phyloP scores from a whole-genome alignment of 2,329 filamentous ascomycete genomes.

The Arachnopeziza araneosa region DNA sequence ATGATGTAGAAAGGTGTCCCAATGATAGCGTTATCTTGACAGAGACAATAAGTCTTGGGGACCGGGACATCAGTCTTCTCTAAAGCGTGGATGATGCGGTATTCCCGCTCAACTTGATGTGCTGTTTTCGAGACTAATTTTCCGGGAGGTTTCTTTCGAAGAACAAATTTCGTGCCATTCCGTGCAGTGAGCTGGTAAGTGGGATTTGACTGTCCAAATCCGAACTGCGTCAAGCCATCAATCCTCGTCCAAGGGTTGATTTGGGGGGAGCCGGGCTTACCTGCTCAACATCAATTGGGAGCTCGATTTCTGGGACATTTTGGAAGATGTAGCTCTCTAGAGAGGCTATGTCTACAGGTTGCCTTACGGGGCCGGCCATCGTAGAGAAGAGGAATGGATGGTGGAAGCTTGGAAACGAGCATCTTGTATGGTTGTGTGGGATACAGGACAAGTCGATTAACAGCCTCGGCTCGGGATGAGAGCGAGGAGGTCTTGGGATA shows the following conservation, averaged over 20 bases:
- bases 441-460: neutral
- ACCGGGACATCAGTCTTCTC: conserved; percentile 77
- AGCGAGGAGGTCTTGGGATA: no score
- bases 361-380: conserved; percentile 84
- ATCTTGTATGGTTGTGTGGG: neutral
- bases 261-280: conserved; percentile 40
- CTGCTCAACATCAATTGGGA: conserved; percentile 84
- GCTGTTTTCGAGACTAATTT: conserved; percentile 88
- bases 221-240: conserved; percentile 56
- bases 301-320: conserved; percentile 77
- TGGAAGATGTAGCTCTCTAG: conserved; percentile 72
- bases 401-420: neutral
- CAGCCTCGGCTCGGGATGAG: neutral
- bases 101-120: conserved; percentile 94
- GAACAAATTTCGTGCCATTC: conserved; percentile 68
- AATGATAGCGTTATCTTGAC: conserved; percentile 72
- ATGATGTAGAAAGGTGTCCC: conserved; percentile 97
- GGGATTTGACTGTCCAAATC: conserved; percentile 95
- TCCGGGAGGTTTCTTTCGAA: conserved; percentile 98
- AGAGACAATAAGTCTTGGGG: conserved; percentile 76
- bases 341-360: conserved; percentile 78
- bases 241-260: neutral
- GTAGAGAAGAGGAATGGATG: neutral
- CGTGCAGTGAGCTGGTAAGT: conserved; percentile 84
- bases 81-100: conserved; percentile 81